Conservation (phyloP, 1,139 yeast species). For the Pneumocystis jirovecii region DNA sequence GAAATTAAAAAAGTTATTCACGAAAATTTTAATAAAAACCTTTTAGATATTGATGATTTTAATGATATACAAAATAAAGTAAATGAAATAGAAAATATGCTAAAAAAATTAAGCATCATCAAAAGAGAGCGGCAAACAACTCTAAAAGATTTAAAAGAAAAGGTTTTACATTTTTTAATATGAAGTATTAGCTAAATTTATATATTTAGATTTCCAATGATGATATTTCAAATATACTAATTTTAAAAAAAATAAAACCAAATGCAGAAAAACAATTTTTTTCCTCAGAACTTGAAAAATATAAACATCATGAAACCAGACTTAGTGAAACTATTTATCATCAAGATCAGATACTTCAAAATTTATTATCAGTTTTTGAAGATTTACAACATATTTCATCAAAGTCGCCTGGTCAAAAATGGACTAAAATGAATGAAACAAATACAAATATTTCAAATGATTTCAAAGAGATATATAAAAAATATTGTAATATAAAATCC, state of each 20-base stretch:
- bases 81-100: constrained; percentile 32
- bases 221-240: constrained; percentile 64
- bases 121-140: constrained; percentile 48
- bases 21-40: constrained; percentile 25
- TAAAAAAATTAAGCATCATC: constrained; percentile 32
- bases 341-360: constrained; percentile 39
- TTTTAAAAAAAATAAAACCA: constrained; percentile 46
- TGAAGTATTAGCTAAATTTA: not conserved
- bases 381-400: not conserved
- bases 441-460: not conserved
- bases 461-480: not conserved
- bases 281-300: constrained; percentile 61
- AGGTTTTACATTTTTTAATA: constrained; percentile 29
- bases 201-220: constrained; percentile 31
- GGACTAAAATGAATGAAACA: not conserved
- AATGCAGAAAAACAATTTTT: constrained; percentile 49
- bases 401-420: not conserved
- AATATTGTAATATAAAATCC: not conserved
- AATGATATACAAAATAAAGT: constrained; percentile 30
- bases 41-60: constrained; percentile 49
- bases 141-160: constrained; percentile 49
- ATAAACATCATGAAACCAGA: constrained; percentile 51
- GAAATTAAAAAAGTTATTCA: not conserved
- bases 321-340: constrained; percentile 52
- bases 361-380: not conserved